phyloP scores from a whole-genome alignment of 1,284 basidiomycete genomes.

The Rhodotorula sp. region DNA sequence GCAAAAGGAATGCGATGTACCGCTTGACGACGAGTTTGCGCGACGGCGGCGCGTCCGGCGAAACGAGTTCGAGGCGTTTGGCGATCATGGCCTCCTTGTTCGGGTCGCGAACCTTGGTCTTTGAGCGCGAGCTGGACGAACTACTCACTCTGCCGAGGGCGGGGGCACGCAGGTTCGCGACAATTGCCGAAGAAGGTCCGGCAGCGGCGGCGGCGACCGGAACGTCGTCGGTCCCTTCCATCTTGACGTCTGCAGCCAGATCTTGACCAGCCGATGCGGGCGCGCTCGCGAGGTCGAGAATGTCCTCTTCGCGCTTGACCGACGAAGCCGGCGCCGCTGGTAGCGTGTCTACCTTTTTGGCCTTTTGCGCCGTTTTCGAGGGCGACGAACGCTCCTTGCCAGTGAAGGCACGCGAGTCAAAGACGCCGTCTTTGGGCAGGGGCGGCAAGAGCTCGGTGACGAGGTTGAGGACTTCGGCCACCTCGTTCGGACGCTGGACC shows the following conservation, averaged over 20 bases:
- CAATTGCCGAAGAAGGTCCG: background rate
- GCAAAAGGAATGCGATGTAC: slow-evolving; percentile 80
- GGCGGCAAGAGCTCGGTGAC: slow-evolving; percentile 87
- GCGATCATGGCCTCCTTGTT: slow-evolving; percentile 48
- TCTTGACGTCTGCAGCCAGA: slow-evolving; percentile 32
- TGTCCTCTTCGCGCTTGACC: slow-evolving; percentile 42
- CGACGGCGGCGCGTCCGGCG: slow-evolving; percentile 48
- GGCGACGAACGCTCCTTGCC: slow-evolving; percentile 19
- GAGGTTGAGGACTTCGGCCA: slow-evolving; percentile 84
- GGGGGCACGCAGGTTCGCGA: slow-evolving; percentile 7
- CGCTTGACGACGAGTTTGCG: slow-evolving; percentile 60
- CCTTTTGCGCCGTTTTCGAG: slow-evolving; percentile 3
- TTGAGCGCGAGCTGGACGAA: slow-evolving; percentile 17
- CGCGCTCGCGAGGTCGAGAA: slow-evolving; percentile 13
- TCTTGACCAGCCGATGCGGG: background rate
- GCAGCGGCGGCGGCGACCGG: background rate
- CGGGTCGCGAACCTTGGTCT: slow-evolving; percentile 6
- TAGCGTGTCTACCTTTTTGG: slow-evolving; percentile 21
- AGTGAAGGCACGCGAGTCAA: slow-evolving; percentile 43
- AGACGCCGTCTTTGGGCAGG: slow-evolving; percentile 56
- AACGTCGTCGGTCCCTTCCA: slow-evolving; percentile 29
- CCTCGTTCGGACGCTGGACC: slow-evolving; percentile 90
- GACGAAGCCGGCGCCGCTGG: background rate
- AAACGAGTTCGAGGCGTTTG: slow-evolving; percentile 58
- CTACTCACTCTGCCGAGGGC: slow-evolving; percentile 14